Base-by-base conservation (phyloP, 495 filamentous ascomycete genomes). In the Rusavskia elegans region DNA sequence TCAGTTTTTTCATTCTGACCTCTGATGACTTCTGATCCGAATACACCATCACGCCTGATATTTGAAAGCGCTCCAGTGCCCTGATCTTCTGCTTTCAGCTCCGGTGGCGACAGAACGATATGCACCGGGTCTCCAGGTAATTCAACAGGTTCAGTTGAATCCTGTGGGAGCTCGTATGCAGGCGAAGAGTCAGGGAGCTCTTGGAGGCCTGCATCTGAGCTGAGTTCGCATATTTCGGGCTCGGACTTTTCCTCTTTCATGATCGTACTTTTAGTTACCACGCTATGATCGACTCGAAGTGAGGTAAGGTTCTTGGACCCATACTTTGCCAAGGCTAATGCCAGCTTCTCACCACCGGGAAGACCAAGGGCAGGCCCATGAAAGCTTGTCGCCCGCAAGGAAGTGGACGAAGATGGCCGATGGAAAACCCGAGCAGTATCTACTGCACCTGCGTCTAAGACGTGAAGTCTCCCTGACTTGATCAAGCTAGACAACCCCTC, bases 401-500 rank as follows among this genome's bases (percentile, higher is more conserved):
- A 45, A 21, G 60, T 57, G 40, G 53, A 59, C n/a, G 50, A 49
- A 27, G 51, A 42, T 17, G 58, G 25, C 23, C 63, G 48, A 17
- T 29, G 21, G 16, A 46, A 9, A 46, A 25, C 17, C 23, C 44
- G 19, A 7, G 65, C 61, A 21, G 66, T 66, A 46, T 68, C 66
- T 23, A 70, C 62, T 16, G 64, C 71, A 10, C 75, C 74, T 32
- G 71, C 63, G 65, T 82, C 75, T 27, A 79, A 61, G 25, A 74
- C 69, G 56, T 78, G 65, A 8, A 82, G 63, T 50, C 70, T 61
- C 53, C 59, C 63, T 23, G 77, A 73, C 51, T 67, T 59, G 23
- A 81, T 49, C 17, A 83, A 67, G 40, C 69, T 72, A 7, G 74
- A 74, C 14, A 74, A 63, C 13, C 76, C 79, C 57, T 78, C 75